Conservation (phyloP, 805 yeast genomes). For the Zygosaccharomyces kombuchaensis region DNA sequence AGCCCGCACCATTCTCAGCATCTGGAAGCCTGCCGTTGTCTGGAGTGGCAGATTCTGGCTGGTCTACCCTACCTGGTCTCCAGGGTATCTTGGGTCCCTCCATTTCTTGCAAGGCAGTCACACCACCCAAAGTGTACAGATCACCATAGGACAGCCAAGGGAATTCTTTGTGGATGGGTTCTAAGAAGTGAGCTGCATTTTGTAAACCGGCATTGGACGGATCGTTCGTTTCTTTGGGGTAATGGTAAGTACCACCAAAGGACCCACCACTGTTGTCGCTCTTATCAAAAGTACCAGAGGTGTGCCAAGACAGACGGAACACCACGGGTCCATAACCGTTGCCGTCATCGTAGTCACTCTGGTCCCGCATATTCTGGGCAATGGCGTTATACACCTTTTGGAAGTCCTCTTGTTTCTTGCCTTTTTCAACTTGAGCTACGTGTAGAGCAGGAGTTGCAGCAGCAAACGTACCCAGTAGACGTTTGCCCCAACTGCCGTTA, state of each 20-base stretch:
- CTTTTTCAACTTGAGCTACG: slow-evolving; percentile 33
- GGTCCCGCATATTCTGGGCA: slow-evolving; percentile 56
- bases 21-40: slow-evolving; percentile 71
- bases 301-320: slow-evolving; percentile 82
- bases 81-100: slow-evolving; percentile 76
- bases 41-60: slow-evolving; percentile 47
- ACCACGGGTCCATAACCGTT: slow-evolving; percentile 73
- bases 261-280: slow-evolving; percentile 59
- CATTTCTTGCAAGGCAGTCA: slow-evolving; percentile 69
- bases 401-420: slow-evolving; percentile 44
- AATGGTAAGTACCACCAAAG: slow-evolving; percentile 65
- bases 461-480: slow-evolving; percentile 13
- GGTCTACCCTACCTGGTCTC: slow-evolving; percentile 78
- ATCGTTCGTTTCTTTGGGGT: slow-evolving; percentile 46
- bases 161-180: slow-evolving; percentile 49
- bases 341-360: slow-evolving; percentile 57
- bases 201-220: slow-evolving; percentile 62
- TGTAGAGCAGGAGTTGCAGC: slow-evolving; percentile 37
- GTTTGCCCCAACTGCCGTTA: slow-evolving; percentile 19
- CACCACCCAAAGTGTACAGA: slow-evolving; percentile 75
- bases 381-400: slow-evolving; percentile 68
- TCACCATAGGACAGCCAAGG: slow-evolving; percentile 79
- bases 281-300: slow-evolving; percentile 74
- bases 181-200: slow-evolving; percentile 52
- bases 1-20: slow-evolving; percentile 59